phyloP scores from a whole-genome alignment of 345 rosid species.

The Brassica cretica region DNA sequence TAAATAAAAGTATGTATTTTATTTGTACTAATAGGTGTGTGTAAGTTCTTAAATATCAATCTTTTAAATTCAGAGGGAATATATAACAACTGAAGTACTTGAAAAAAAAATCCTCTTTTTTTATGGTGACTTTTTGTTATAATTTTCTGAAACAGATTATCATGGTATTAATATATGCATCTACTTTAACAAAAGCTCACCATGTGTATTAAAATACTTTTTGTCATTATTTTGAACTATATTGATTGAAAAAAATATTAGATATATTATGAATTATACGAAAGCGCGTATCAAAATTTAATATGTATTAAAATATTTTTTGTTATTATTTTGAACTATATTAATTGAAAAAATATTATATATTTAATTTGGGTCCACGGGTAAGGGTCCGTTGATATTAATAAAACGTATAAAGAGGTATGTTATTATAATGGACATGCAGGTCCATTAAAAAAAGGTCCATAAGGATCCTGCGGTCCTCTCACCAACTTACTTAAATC shows the following conservation, averaged over 20 bases:
- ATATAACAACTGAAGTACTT: too few species aligned
- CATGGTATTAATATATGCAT: background rate
- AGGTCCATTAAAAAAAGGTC: constrained; percentile 27
- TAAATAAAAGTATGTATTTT: too few species aligned
- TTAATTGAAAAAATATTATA: background rate
- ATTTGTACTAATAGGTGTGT: too few species aligned
- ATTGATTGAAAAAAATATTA: background rate
- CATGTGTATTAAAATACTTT: background rate
- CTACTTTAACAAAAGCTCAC: background rate
- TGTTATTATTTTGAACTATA: background rate
- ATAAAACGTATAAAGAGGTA: constrained; percentile 14
- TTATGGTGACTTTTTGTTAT: background rate
- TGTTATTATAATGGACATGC: background rate
- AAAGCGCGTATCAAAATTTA: too few species aligned
- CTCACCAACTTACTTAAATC: constrained; percentile 38
- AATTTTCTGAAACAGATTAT: background rate
- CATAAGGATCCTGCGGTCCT: constrained; percentile 40
- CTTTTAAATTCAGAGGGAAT: too few species aligned
- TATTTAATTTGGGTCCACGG: constrained; percentile 24
- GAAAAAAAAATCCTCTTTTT: background rate
- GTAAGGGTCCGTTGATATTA: constrained; percentile 18
- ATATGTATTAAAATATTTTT: too few species aligned
- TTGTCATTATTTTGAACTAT: too few species aligned
- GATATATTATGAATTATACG: too few species aligned
- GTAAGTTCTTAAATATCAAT: too few species aligned